These are phyloP conservation scores for Eucalyptus leucophloia DNA, from an alignment of 345 rosid species.

Conservation along the genomic window DNA sequence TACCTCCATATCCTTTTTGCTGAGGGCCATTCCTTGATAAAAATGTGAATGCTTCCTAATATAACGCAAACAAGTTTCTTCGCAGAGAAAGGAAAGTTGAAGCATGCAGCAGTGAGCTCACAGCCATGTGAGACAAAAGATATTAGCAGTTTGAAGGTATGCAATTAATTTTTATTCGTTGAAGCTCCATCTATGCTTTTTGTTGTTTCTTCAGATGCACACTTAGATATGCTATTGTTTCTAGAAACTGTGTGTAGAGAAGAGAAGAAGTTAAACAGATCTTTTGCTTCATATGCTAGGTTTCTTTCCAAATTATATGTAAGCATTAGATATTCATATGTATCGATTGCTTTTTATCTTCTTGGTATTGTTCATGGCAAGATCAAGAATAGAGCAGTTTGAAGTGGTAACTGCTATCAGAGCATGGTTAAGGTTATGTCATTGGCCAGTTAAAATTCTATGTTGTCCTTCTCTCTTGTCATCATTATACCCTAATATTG, in stretches of 20 bases:
- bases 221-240: not conserved
- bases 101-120: constrained; percentile 57
- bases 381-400: not conserved
- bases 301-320: not conserved
- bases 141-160: constrained; percentile 78
- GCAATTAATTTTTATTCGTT: not conserved
- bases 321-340: not conserved
- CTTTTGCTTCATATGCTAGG: not conserved
- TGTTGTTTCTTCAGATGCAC: not conserved
- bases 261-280: not conserved
- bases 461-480: not conserved
- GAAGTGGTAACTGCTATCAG: not conserved
- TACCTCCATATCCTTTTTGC: not conserved
- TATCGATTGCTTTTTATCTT: not conserved
- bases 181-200: not conserved
- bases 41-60: not conserved
- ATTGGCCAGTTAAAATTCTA: not conserved
- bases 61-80: not conserved
- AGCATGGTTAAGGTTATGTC: not conserved
- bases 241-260: not conserved
- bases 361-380: not conserved
- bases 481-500: not conserved
- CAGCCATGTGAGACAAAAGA: constrained; percentile 84
- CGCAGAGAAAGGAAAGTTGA: constrained; percentile 74
- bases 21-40: not conserved